These are phyloP conservation scores for Microascus cirrosus DNA, from an alignment of 2,329 filamentous ascomycete genomes.

Conservation along the genomic window DNA sequence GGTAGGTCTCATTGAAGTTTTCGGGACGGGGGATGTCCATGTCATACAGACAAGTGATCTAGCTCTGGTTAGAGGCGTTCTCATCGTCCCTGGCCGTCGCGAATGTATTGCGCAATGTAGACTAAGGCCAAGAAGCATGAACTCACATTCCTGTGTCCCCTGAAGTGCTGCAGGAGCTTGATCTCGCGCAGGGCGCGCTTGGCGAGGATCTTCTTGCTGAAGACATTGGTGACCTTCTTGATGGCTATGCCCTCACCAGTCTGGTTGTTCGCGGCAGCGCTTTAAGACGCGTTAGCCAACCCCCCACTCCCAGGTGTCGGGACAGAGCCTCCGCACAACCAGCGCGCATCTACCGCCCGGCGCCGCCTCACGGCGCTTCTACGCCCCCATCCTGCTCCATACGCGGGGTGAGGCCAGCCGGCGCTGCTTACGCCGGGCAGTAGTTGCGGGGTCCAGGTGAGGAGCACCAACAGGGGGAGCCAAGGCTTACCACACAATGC, in stretches of 20 bases:
- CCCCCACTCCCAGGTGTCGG: not conserved
- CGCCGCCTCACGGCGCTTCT: not conserved
- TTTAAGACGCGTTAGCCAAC: constrained; percentile 22
- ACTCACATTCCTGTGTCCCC: constrained; percentile 74
- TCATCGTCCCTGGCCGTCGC: too few species aligned
- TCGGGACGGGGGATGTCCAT: constrained; percentile 98
- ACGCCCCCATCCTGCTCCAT: not conserved
- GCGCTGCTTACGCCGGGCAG: not conserved
- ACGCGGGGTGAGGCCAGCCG: not conserved
- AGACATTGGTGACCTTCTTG: constrained; percentile 99
- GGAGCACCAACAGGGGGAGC: not conserved
- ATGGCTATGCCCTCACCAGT: constrained; percentile 92
- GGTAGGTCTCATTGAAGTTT: constrained; percentile 98
- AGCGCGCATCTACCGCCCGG: not conserved
- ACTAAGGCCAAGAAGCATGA: constrained; percentile 1
- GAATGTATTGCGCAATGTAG: not conserved
- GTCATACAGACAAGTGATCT: constrained; percentile 98
- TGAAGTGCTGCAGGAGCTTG: constrained; percentile 96
- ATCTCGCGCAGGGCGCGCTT: constrained; percentile 97
- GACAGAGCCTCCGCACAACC: not conserved
- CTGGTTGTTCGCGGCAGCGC: constrained; percentile 84
- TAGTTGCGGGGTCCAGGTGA: not conserved
- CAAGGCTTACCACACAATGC: constrained; percentile 77
- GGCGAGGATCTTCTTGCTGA: constrained; percentile 98
- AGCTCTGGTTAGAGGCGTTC: not conserved